phyloP scores from a whole-genome alignment of 768 basidiomycete genomes.

The Boletus coccyginus region DNA sequence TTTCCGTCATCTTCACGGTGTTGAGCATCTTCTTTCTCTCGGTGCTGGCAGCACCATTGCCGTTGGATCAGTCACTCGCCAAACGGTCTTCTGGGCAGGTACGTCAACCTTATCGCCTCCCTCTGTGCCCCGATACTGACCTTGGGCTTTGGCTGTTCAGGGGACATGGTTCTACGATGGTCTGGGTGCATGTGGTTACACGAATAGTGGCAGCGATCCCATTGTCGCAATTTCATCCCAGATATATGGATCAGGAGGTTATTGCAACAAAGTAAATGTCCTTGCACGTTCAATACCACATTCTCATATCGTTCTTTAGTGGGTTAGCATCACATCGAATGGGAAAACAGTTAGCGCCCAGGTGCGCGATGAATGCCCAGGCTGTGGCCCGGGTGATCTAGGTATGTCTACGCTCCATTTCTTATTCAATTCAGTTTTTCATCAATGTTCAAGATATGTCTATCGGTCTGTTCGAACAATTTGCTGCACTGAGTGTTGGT shows the following conservation, averaged over 20 bases:
- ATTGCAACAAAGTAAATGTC: constrained; percentile 59
- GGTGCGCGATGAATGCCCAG: constrained; percentile 56
- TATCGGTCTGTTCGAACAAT: constrained; percentile 51
- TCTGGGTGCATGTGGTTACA: constrained; percentile 62
- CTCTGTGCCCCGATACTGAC: constrained; percentile 1
- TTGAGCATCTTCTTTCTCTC: constrained; percentile 44
- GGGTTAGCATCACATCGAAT: constrained; percentile 53
- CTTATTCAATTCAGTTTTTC: constrained; percentile 1
- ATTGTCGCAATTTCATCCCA: constrained; percentile 61
- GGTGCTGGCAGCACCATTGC: constrained; percentile 39
- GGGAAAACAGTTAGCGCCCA: constrained; percentile 47
- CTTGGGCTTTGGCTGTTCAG: constrained; percentile 32
- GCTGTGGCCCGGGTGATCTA: constrained; percentile 51
- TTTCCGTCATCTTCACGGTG: constrained; percentile 30
- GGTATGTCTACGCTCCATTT: constrained; percentile 40
- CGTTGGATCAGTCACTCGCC: constrained; percentile 35
- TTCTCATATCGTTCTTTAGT: constrained; percentile 37
- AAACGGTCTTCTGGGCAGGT: constrained; percentile 60
- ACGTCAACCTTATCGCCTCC: constrained; percentile 19
- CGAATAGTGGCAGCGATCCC: constrained; percentile 44
- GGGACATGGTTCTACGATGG: constrained; percentile 66
- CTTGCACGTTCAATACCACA: neutral
- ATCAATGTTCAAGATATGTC: constrained; percentile 56
- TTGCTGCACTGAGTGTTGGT: constrained; percentile 48
- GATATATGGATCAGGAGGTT: constrained; percentile 51